Evolutionary conservation across 495 filamentous ascomycete genomes (phyloP).

Genomic region (Recurvomyces mirabilis): DNA sequence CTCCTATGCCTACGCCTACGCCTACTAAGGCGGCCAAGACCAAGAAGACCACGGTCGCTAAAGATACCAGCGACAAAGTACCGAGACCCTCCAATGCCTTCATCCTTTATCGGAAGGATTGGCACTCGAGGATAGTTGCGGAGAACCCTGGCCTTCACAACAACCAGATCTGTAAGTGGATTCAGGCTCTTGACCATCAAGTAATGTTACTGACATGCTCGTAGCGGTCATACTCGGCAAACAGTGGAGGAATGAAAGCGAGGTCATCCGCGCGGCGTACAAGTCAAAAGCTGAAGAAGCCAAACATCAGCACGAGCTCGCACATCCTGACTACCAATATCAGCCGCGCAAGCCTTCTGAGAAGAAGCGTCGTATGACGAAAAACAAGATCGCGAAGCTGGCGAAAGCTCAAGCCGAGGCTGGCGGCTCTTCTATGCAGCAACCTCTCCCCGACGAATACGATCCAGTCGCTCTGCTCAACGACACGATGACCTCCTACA

Average conservation of each 20-base stretch:
- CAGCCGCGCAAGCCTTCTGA: slow-evolving; percentile 39
- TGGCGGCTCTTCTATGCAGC: not conserved
- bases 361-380: slow-evolving; percentile 35
- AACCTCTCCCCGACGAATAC: slow-evolving; percentile 7
- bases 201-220: slow-evolving; percentile 16
- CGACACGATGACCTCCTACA: not conserved
- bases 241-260: slow-evolving; percentile 34
- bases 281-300: slow-evolving; percentile 29
- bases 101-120: slow-evolving; percentile 19
- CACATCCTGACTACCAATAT: slow-evolving; percentile 41
- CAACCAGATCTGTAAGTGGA: slow-evolving; percentile 11
- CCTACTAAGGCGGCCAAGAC: no score
- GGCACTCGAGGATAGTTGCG: slow-evolving; percentile 13
- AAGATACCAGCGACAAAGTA: slow-evolving; percentile 15
- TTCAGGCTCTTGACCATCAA: not conserved
- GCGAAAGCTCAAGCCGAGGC: slow-evolving; percentile 10
- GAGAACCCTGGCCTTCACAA: slow-evolving; percentile 18
- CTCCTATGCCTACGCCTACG: no score
- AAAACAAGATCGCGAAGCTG: slow-evolving; percentile 20
- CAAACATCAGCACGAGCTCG: slow-evolving; percentile 33
- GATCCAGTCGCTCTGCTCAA: not conserved
- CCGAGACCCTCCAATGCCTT: slow-evolving; percentile 19
- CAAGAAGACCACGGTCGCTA: no score
- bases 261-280: slow-evolving; percentile 29
- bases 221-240: slow-evolving; percentile 33